Base-by-base conservation (phyloP, 169 alveolate species). In the Plasmodium relictum region DNA sequence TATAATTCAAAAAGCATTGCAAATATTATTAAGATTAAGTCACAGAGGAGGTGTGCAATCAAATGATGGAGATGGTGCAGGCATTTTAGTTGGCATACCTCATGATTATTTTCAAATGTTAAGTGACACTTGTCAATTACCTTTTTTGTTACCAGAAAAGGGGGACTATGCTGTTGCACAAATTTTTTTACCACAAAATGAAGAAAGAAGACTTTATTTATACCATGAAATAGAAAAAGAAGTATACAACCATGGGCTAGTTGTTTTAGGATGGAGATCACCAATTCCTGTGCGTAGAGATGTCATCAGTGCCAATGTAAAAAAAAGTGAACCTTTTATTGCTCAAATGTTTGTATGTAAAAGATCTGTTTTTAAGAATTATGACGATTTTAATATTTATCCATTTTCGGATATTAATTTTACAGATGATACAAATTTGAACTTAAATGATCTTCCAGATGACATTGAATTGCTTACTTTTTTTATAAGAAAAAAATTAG, bases 21-120 rank as follows among this genome's bases (percentile, higher is more conserved):
- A 93, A 86, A 89, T 89, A 42, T 68, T 93, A 14, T 72, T 85
- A 7, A 74, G 91, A 14, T 69, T 93, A 74, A 90, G 92, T 42
- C 96, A 93, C 68, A 70, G 96, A 72, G 94, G 95, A 14, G 96
- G 94, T 3, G 93, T 91, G 10, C 95, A 92, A 24, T 88, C 92
- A 39, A 93, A 93, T 73, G 69, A 88, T 83, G 94, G 93, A 45
- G 95, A 92, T 54, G 95, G 92, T 63, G 89, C 93, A 18, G 94
- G 93, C 18, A 80, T 83, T 54, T 50, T 72, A 24, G 86, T 83
- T 20, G 91, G 89, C 0, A 70, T 72, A 20, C 93, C 91, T 18
- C 89, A 88, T 73, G 92, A 69, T 6, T 92, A 74, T 41, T 80
- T 73, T 52, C 88, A 74, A 78, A 88, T 87, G 87, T 42, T 89